Evolutionary conservation across 2,329 filamentous ascomycete genomes (phyloP).

Genomic region (Aspergillus quadrilineatus): DNA sequence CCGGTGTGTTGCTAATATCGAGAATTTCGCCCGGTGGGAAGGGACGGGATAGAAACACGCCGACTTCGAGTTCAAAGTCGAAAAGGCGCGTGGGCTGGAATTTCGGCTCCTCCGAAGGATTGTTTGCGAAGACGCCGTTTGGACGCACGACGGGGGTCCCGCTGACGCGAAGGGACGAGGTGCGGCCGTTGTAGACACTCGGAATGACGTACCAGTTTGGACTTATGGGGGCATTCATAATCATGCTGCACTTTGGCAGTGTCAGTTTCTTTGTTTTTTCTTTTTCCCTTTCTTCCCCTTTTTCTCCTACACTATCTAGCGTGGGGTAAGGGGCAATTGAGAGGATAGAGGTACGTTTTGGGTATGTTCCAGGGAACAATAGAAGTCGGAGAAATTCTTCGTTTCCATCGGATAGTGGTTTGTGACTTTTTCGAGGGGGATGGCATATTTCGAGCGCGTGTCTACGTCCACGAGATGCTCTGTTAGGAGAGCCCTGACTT

Average conservation of each 20-base stretch:
- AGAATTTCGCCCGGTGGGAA: slow-evolving; percentile 40
- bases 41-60: slow-evolving; percentile 45
- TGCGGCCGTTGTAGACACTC: slow-evolving; percentile 19
- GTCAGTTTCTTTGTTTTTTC: not conserved
- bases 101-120: not conserved
- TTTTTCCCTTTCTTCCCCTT: no score
- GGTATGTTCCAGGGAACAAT: slow-evolving; percentile 20
- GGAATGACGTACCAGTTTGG: slow-evolving; percentile 18
- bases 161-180: slow-evolving; percentile 15
- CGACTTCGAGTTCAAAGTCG: slow-evolving; percentile 54
- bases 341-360: slow-evolving; percentile 11
- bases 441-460: slow-evolving; percentile 4
- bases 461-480: slow-evolving; percentile 1
- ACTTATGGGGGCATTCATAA: not conserved
- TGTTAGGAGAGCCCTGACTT: slow-evolving; percentile 10
- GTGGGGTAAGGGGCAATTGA: not conserved
- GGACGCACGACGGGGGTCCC: slow-evolving; percentile 14
- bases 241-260: slow-evolving; percentile 11
- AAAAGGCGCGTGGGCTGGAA: slow-evolving; percentile 43
- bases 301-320: not conserved
- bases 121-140: slow-evolving; percentile 7
- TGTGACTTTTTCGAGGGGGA: slow-evolving; percentile 9
- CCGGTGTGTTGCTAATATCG: slow-evolving; percentile 43
- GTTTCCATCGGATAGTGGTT: slow-evolving; percentile 20
- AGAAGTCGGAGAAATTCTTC: slow-evolving; percentile 20